Evolutionary conservation across 306 rosid genomes (phyloP), one percentile per base, ranked within the genome.

Genomic region (Malus orientalis): DNA sequence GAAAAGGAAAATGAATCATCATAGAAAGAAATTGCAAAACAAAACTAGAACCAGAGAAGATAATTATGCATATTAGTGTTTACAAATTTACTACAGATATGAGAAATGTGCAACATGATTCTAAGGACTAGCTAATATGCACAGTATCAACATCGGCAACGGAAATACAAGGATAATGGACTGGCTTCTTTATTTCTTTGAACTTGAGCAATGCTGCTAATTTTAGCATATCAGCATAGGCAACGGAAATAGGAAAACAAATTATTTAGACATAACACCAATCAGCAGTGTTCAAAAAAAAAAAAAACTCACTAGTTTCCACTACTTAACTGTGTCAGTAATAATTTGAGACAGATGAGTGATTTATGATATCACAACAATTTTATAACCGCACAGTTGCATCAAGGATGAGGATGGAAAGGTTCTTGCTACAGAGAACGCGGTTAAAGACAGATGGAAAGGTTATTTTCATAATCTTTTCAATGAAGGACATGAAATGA

Each of bases 1-100:
- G 91, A 82, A 73, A 73, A 74, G 65, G 33, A 62, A 71, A 74
- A 72, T 57, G 45, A 53, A 74, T 32, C 22, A 22, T 30, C 19
- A 75, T 44, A 45, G 54, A 81, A 61, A 81, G 58, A 69, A 45
- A 67, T 55, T 53, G 59, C 63, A 67, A 63, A n/a, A 58, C 4
- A 67, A 60, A 29, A 62, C 72, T 54, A 38, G 40, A 81, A 19
- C 40, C 13, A 61, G 19, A 49, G 16, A 42, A 59, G 53, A 70
- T 58, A 73, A 55, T 16, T 40, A 18, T 14, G 12, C 23, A 20
- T 13, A 45, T 6, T 68, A 38, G 8, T 20, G 58, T 62, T 47
- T 30, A 57, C 60, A 70, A 38, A 62, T 57, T 64, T 42, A 74
- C 38, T 5, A 77, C 59, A 62, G 23, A 68, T n/a, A 62, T 47